phyloP scores from a whole-genome alignment of 2,329 filamentous ascomycete species.

The Trichoderma oligosporum region DNA sequence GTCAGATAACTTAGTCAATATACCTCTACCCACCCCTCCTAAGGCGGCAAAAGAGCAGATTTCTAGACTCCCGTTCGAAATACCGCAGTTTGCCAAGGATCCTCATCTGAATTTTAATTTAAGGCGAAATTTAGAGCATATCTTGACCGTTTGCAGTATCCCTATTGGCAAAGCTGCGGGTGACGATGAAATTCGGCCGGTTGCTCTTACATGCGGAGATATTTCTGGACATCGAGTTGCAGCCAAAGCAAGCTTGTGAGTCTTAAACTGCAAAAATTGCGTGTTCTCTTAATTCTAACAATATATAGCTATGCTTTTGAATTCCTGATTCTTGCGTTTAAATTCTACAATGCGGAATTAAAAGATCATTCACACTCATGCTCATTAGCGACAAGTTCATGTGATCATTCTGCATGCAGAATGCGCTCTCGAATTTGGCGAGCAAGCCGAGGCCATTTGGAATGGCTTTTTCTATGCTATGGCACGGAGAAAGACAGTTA shows the following conservation, averaged over 20 bases:
- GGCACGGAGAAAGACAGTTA: background rate
- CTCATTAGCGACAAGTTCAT: background rate
- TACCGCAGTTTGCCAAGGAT: background rate
- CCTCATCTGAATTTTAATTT: background rate
- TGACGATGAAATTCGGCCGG: background rate
- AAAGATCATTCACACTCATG: background rate
- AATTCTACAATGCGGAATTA: background rate
- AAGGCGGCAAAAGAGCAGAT: background rate
- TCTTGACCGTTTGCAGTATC: background rate
- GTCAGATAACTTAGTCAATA: fast-evolving
- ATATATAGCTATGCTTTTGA: background rate
- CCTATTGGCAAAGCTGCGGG: background rate
- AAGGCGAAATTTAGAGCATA: background rate
- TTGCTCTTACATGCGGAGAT: background rate
- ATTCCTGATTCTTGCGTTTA: background rate
- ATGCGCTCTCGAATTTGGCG: background rate
- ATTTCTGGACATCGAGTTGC: background rate
- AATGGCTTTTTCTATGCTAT: background rate
- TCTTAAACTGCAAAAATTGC: background rate
- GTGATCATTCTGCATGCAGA: background rate
- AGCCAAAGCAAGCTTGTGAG: background rate
- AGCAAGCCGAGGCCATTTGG: background rate
- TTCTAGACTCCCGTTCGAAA: background rate
- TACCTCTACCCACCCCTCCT: background rate
- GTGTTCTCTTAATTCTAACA: background rate